These are phyloP conservation scores for Poteriospumella lacustris DNA, from an alignment of 108 stramenopile species.

Conservation along the genomic window DNA sequence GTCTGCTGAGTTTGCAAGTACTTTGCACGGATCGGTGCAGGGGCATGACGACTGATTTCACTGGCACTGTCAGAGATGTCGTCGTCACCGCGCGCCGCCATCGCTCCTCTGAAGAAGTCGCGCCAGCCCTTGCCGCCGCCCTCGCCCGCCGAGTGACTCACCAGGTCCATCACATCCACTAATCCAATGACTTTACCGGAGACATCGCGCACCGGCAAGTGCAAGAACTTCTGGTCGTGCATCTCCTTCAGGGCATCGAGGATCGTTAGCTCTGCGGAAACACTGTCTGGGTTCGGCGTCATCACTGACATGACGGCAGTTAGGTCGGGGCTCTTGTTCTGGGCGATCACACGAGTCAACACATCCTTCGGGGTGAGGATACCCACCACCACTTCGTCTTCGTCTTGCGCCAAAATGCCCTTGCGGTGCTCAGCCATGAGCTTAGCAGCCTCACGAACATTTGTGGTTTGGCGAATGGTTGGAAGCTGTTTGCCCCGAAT, in stretches of 20 bases:
- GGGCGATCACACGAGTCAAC: conserved; percentile 28
- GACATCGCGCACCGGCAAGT: conserved; percentile 36
- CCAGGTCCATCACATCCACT: conserved; percentile 87
- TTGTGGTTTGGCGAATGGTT: conserved; percentile 61
- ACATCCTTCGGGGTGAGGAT: conserved; percentile 38
- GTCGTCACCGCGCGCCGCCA: no score
- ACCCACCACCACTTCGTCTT: conserved; percentile 47
- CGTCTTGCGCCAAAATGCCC: conserved; percentile 74
- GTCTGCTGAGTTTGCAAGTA: no score
- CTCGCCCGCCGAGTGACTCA: conserved; percentile 60
- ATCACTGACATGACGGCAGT: conserved; percentile 24
- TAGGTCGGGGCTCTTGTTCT: no score
- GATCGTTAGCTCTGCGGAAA: conserved; percentile 3
- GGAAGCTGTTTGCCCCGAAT: conserved; percentile 64
- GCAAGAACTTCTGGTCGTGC: conserved; percentile 28
- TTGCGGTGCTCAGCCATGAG: conserved; percentile 75
- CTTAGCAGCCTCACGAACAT: conserved; percentile 62
- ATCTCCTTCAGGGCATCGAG: conserved; percentile 28
- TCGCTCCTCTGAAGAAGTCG: conserved; percentile 68
- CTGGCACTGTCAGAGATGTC: not conserved
- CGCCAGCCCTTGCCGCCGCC: conserved; percentile 76
- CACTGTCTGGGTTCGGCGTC: conserved; percentile 31
- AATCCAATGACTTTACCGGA: conserved; percentile 76
- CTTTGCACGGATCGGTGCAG: not conserved
- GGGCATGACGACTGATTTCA: not conserved